A percentile compares a stretch with the other conserved stretches of the same genome.
phyloP scores from a whole-genome alignment of 1,284 basidiomycete species.

The Taiwanofungus camphoratus region DNA sequence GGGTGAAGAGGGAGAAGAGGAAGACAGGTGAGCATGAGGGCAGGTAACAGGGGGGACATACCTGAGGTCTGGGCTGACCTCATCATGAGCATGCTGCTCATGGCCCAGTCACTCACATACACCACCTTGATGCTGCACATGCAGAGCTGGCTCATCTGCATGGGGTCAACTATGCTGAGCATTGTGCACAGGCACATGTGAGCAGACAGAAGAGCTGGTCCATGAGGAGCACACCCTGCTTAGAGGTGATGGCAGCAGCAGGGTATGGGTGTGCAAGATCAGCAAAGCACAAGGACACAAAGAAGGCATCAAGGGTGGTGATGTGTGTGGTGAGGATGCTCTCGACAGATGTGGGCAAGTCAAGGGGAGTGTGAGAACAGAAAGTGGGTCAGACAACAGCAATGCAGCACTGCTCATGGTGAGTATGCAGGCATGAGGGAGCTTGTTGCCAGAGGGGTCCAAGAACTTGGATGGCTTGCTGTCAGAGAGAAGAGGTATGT shows the following conservation, averaged over 20 bases:
- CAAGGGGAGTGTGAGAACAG: slow-evolving; percentile 43
- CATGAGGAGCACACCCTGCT: slow-evolving; percentile 83
- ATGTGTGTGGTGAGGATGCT: slow-evolving; percentile 70
- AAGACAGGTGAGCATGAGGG: neutral
- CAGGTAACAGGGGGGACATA: slow-evolving; percentile 29
- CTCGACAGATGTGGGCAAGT: slow-evolving; percentile 56
- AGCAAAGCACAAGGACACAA: slow-evolving; percentile 69
- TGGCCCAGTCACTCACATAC: slow-evolving; percentile 94
- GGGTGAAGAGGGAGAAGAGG: neutral
- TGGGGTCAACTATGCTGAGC: slow-evolving; percentile 86
- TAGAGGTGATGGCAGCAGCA: slow-evolving; percentile 74
- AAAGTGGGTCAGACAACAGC: slow-evolving; percentile 12
- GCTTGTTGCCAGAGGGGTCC: too few relatives aligned
- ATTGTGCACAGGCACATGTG: slow-evolving; percentile 73
- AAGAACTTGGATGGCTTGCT: too few relatives aligned
- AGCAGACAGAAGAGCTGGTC: slow-evolving; percentile 78
- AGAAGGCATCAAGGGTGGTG: slow-evolving; percentile 66
- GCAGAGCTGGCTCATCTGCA: slow-evolving; percentile 98
- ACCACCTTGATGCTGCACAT: slow-evolving; percentile 91
- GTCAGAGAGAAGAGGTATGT: too few relatives aligned
- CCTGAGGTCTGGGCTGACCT: slow-evolving; percentile 98
- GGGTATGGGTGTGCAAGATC: slow-evolving; percentile 75
- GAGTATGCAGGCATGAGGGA: slow-evolving; percentile 7
- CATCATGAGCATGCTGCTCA: slow-evolving; percentile 85
- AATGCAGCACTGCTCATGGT: slow-evolving; percentile 9